Evolutionary conservation across 2,329 filamentous ascomycete species (phyloP), one percentile per base, ranked within the genome.

Genomic region (Arthrobotrys sinensis): DNA sequence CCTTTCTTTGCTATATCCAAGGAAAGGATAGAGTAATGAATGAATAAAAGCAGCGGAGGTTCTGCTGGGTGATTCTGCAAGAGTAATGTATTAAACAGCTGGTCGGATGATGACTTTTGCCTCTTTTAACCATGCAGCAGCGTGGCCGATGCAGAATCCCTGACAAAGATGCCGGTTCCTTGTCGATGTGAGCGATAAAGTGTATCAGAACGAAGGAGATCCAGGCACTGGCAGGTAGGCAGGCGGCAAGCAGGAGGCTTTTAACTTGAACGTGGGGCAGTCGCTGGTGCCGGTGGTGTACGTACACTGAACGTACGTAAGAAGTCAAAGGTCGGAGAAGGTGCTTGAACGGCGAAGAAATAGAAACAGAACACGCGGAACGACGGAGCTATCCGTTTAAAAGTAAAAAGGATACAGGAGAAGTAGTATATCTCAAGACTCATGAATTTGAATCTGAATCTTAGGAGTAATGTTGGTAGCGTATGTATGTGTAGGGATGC

Each of bases 131-230:
- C 69, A 52, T 57, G 48, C 43, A 64, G 40, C 60, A 48, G 60
- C 60, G 40, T 64, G 24, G 60, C 60, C 45, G 16, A 48, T 40
- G 55, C 55, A 62, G 43, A 24, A 73, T 43, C 69, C 69, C 46
- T 73, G 69, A 71, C 32, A 28, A 38, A 50, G 21, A 65, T 36
- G 60, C 48, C 21, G 36, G 60, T 73, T 65, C 69, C 69, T 73
- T 73, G 69, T 73, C 60, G 38, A 57, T 28, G 40, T 73, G 69
- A 73, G 69, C 69, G 69, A 73, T 73, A 73, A 65, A 71, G 45
- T 50, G 55, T 50, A 64, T 50, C 45, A 48, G 60, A 64, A 50
- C 40, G 24, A 36, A 46, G 60, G 19, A 48, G 43, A 64, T 64
- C 24, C 60, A 60, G 53, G 50, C 52, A 48, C 24, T 32, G 50